Conservation (phyloP, 108 stramenopile genomes). For the Epithemia pelagica region DNA sequence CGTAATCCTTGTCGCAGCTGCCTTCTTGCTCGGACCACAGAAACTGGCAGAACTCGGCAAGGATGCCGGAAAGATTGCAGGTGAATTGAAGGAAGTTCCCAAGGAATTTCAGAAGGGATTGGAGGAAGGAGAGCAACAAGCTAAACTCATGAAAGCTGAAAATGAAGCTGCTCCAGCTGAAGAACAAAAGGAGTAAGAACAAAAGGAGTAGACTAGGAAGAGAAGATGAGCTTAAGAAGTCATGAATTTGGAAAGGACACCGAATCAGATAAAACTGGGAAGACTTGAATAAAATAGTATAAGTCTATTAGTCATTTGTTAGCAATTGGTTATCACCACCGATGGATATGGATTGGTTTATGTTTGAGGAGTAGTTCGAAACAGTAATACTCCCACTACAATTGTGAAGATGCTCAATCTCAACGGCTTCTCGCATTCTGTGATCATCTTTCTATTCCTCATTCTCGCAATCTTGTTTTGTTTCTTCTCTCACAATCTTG, state of each 20-base stretch:
- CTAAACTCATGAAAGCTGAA: conserved; percentile 14
- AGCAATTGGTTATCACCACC: no score
- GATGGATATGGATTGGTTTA: no score
- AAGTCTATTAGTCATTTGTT: no score
- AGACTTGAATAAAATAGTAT: no score
- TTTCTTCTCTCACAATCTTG: conserved; percentile 33
- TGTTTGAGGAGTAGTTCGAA: no score
- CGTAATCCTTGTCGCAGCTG: conserved; percentile 83
- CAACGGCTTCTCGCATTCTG: no score
- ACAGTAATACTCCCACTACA: no score
- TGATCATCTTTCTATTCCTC: no score
- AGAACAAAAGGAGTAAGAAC: conserved; percentile 1
- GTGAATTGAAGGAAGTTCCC: conserved; percentile 92
- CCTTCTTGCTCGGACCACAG: conserved; percentile 89
- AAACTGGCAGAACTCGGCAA: conserved; percentile 88
- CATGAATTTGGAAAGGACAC: no score
- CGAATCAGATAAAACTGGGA: no score
- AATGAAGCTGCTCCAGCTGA: neutral
- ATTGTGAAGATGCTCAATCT: no score
- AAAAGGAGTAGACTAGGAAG: neutral
- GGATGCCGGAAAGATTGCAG: conserved; percentile 93
- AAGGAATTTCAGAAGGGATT: conserved; percentile 92
- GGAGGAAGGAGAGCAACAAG: conserved; percentile 80
- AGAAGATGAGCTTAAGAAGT: no score
- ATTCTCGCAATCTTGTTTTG: conserved; percentile 5